Percentiles rank a stretch among this genome's conserved stretches.
Evolutionary conservation across 2,329 filamentous ascomycete species (phyloP).

Genomic region (Coniella lustricola): DNA sequence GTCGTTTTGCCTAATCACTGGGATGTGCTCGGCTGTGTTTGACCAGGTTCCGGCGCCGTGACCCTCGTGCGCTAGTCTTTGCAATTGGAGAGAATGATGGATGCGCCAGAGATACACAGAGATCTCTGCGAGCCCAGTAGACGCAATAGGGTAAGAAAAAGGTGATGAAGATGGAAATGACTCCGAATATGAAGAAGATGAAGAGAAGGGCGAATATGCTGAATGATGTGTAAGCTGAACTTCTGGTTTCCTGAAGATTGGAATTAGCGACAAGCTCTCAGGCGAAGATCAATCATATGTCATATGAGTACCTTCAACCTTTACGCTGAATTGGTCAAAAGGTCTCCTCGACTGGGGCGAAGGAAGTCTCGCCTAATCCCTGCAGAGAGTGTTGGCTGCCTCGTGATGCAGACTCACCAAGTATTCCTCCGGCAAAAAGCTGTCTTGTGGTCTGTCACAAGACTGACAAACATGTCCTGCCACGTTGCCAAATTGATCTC

Average conservation of each 20-base stretch:
- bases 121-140: neutral
- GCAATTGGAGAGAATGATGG: neutral
- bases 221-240: neutral
- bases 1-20: neutral
- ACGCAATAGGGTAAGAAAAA: neutral
- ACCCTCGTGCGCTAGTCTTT: neutral
- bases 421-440: neutral
- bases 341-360: too few relatives aligned
- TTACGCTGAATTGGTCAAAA: too few relatives aligned
- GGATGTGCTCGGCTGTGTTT: neutral
- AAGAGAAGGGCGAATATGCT: constrained; percentile 1
- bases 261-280: neutral
- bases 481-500: neutral
- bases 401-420: neutral
- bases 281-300: neutral
- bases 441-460: neutral
- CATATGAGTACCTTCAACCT: neutral
- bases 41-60: neutral
- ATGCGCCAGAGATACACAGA: neutral
- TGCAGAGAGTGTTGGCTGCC: neutral
- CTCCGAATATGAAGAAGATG: neutral
- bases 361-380: neutral
- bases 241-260: neutral
- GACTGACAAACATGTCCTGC: neutral
- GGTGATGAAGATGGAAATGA: constrained; percentile 6